These are phyloP conservation scores for Viridothelium virens DNA, from an alignment of 495 filamentous ascomycete genomes.

Conservation along the genomic window DNA sequence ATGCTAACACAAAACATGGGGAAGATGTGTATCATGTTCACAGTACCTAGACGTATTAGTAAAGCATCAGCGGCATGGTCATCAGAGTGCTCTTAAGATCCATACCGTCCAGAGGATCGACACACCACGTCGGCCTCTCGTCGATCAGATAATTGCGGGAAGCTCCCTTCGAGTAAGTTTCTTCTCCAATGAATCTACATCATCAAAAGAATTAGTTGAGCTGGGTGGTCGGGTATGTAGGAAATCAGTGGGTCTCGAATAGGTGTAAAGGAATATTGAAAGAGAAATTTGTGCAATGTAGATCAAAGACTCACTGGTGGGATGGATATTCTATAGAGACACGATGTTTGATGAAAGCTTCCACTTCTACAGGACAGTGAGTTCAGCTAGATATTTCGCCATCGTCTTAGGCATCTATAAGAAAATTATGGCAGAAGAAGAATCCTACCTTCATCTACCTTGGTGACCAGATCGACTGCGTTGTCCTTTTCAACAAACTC, in stretches of 20 bases:
- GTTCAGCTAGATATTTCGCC: background rate
- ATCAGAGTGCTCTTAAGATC: background rate
- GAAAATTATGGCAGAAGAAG: background rate
- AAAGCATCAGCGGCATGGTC: background rate
- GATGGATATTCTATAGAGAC: conserved; percentile 50
- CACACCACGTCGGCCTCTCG: conserved; percentile 55
- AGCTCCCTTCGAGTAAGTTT: conserved; percentile 54
- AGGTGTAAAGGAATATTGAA: too few relatives aligned
- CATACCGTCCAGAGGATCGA: conserved; percentile 57
- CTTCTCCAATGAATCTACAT: conserved; percentile 61
- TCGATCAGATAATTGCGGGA: conserved; percentile 55
- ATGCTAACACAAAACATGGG: conserved; percentile 68
- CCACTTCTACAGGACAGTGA: conserved; percentile 45
- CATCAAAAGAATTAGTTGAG: background rate
- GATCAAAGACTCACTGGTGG: conserved; percentile 46
- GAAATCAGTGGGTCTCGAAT: too few relatives aligned
- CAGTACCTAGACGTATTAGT: conserved; percentile 41
- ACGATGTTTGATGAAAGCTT: conserved; percentile 52
- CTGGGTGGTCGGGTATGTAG: too few relatives aligned
- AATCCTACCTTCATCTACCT: conserved; percentile 56
- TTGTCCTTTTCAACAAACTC: conserved; percentile 51
- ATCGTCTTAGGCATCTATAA: background rate
- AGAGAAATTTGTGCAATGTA: background rate
- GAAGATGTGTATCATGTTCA: conserved; percentile 66
- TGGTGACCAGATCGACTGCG: conserved; percentile 63